A percentile compares a stretch with the other conserved stretches of the same genome.
Conservation (phyloP, 495 filamentous ascomycete species). For the Cudoniella acicularis region DNA sequence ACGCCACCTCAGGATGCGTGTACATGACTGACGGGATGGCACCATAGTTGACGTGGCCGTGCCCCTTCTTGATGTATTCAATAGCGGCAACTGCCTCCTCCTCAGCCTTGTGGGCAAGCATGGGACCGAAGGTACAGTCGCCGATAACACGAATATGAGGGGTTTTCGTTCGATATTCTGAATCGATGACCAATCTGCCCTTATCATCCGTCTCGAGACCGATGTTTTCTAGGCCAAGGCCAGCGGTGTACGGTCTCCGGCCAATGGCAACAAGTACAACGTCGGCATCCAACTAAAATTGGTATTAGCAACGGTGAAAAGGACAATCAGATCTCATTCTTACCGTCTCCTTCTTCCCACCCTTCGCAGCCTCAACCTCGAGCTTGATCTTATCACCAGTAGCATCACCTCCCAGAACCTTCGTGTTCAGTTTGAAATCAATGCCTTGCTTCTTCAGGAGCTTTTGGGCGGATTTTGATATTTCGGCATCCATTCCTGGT, state of each 20-base stretch:
- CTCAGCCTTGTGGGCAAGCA: conserved; percentile 99
- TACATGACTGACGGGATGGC: conserved; percentile 99
- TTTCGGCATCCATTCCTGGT: conserved; percentile 94
- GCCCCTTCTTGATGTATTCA: conserved; percentile 95
- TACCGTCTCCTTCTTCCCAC: conserved; percentile 88
- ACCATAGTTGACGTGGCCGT: conserved; percentile 98
- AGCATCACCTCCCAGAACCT: conserved; percentile 83
- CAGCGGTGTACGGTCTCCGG: conserved; percentile 88
- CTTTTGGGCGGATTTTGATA: conserved; percentile 89
- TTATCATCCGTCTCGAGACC: conserved; percentile 91
- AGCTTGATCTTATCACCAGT: conserved; percentile 72
- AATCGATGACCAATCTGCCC: conserved; percentile 93
- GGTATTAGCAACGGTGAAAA: conserved; percentile 4
- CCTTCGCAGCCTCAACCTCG: conserved; percentile 88
- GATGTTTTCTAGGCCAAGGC: conserved; percentile 88
- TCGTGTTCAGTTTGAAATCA: conserved; percentile 96
- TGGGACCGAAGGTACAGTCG: conserved; percentile 95
- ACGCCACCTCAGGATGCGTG: conserved; percentile 96
- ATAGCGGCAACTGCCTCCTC: conserved; percentile 93
- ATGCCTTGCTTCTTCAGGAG: conserved; percentile 94
- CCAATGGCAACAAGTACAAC: conserved; percentile 97
- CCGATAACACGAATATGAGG: conserved; percentile 96
- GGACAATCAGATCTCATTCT: conserved; percentile 27
- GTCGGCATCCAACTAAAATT: conserved; percentile 78
- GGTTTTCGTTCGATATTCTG: conserved; percentile 95